Base-by-base conservation (phyloP, 164 flowering plant species). In the Dillenia suffruticosa region DNA sequence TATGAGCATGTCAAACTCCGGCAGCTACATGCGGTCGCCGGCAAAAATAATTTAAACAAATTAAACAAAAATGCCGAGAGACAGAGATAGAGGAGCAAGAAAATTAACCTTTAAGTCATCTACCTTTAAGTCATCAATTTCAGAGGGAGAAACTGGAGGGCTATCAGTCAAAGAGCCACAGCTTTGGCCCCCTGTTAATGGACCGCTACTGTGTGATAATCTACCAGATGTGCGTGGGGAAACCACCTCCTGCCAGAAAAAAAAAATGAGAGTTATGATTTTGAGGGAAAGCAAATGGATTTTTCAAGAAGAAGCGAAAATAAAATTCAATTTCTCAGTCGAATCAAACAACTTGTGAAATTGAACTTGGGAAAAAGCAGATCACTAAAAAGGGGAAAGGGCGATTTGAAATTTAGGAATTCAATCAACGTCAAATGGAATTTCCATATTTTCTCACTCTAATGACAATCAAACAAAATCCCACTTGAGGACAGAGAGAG, bases 131-230 rank as follows among this genome's bases (percentile, higher is more conserved):
- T 91, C 97, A 63, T 94, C 97, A 44, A 83, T 72, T 62, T 87
- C 95, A 11, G 89, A 86, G 17, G 97, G 97, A 24, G 98, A 94
- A 17, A 82, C 83, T 0, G 98, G 97, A 5, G 97, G 97, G 67
- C 97, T 94, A 64, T 87, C 98, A 1, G 96, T 84, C 12, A 88
- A 66, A 44, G 96, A 87, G 49, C 96, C 93, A 56, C 79, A 71
- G 74, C 81, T 73, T 48, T 75, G 79, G 2, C 83, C 74, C 22
- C 84, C 90, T 45, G 78, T 85, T 19, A 84, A 74, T 55, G 96
- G 96, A 12, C 98, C 96, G 50, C 98, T 94, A 75, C 98, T 89
- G 74, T 91, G 96, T 0, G 98, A 90, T 4, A 89, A 84, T 61
- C 98, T 72, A 11, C 96, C 98, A 14, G 97, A 94, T 1, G 95